Conservation (phyloP, 2,329 filamentous ascomycete species). For the Exserohilum rostratum region DNA sequence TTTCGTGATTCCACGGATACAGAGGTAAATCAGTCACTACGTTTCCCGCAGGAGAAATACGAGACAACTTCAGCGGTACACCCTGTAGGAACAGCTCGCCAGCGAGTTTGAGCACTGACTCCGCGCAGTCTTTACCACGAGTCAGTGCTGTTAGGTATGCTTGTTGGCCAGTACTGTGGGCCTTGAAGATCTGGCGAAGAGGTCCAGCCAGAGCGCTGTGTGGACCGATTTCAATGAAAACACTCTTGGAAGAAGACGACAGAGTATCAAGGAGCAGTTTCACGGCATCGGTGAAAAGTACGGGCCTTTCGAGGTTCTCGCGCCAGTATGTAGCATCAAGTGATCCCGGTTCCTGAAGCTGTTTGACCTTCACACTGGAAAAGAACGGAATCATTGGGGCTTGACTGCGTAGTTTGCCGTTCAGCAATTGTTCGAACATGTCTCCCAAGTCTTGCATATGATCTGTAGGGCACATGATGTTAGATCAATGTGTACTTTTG, state of each 20-base stretch:
- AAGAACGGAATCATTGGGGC: slow-evolving; percentile 8
- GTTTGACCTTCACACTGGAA: slow-evolving; percentile 8
- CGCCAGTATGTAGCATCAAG: slow-evolving; percentile 23
- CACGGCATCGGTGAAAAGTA: slow-evolving; percentile 12
- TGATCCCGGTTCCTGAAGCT: neutral
- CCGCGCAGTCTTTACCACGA: neutral
- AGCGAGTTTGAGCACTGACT: neutral
- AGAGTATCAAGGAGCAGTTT: neutral
- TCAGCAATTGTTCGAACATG: slow-evolving; percentile 2
- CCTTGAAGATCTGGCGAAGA: slow-evolving; percentile 10
- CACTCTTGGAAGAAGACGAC: neutral
- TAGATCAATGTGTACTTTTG: neutral
- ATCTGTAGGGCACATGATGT: neutral
- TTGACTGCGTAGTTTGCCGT: neutral
- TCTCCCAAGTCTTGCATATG: slow-evolving; percentile 26
- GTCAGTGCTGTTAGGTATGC: neutral
- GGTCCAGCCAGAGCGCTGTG: slow-evolving; percentile 20
- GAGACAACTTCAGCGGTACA: neutral
- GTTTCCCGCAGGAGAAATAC: neutral
- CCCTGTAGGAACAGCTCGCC: neutral
- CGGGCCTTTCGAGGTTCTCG: slow-evolving; percentile 14
- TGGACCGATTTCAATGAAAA: slow-evolving; percentile 23
- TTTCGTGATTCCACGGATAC: slow-evolving; percentile 39
- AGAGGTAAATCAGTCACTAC: slow-evolving; percentile 20
- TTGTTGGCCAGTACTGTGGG: neutral